Evolutionary conservation across 208 protist genomes (phyloP).

Genomic region (Angomonas ambiguus): DNA sequence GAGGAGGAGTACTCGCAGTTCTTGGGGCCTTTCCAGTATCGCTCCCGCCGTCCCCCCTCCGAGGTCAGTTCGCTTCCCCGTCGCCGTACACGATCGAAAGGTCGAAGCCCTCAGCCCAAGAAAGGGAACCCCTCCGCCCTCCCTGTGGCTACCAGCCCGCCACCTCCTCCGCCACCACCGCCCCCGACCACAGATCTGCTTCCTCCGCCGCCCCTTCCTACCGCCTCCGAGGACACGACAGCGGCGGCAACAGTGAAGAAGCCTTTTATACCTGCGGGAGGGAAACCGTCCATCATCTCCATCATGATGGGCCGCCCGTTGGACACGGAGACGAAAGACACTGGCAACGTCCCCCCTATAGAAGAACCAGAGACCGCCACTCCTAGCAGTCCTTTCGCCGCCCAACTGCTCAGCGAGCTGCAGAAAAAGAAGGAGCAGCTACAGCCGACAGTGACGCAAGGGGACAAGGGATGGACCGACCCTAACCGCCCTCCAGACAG

Average conservation of each 20-base stretch:
- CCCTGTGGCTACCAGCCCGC: not conserved
- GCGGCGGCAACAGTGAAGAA: not conserved
- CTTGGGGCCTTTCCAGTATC: not conserved
- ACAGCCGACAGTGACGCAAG: not conserved
- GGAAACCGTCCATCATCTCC: slow-evolving; percentile 3
- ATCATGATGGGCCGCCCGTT: slow-evolving; percentile 1
- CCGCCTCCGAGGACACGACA: not conserved
- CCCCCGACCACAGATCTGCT: not conserved
- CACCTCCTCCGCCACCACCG: not conserved
- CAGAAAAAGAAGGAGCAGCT: not conserved
- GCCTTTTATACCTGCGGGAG: not conserved
- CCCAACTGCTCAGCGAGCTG: not conserved
- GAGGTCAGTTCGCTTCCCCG: not conserved
- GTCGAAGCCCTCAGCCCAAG: too few relatives aligned
- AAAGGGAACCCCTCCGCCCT: too few relatives aligned
- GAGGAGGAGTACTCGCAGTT: not conserved
- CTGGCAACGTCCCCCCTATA: not conserved
- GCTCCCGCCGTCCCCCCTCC: not conserved
- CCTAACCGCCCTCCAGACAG: slow-evolving; percentile 19
- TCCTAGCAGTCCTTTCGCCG: not conserved
- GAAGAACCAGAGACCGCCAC: not conserved
- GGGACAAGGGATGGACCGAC: not conserved
- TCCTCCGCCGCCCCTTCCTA: not conserved
- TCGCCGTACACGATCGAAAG: too few relatives aligned
- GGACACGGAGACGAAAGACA: not conserved